A percentile compares a stretch with the other conserved stretches of the same genome.
Conservation (phyloP, 1,139 yeast genomes). For the Suhomyces bokatorum region DNA sequence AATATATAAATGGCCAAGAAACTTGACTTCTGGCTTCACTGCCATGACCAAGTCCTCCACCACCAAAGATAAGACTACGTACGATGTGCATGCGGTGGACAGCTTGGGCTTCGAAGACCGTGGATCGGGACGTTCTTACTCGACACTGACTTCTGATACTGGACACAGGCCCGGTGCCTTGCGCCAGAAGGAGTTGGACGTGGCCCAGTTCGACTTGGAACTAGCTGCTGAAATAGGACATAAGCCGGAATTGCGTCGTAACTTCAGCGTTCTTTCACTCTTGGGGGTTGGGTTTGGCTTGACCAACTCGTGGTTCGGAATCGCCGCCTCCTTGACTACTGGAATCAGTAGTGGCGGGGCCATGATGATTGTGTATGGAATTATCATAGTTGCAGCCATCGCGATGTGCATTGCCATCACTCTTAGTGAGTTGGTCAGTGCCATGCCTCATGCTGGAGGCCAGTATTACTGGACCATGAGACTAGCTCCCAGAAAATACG, state of each 20-base stretch:
- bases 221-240: constrained; percentile 38
- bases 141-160: neutral
- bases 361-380: constrained; percentile 47
- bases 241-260: constrained; percentile 46
- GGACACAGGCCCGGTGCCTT: constrained; percentile 5
- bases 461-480: constrained; percentile 62
- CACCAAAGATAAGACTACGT: constrained; percentile 4
- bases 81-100: constrained; percentile 18
- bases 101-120: constrained; percentile 24
- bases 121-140: neutral
- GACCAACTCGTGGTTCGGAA: constrained; percentile 57
- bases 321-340: constrained; percentile 49
- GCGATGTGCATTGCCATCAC: constrained; percentile 43
- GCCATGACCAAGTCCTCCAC: constrained; percentile 5
- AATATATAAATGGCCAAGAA: neutral
- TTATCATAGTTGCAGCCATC: constrained; percentile 32
- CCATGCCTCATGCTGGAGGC: constrained; percentile 61
- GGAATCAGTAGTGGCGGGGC: constrained; percentile 55
- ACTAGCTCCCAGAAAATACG: constrained; percentile 50
- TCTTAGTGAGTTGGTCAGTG: constrained; percentile 51
- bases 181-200: constrained; percentile 13
- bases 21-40: neutral
- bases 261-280: constrained; percentile 54
- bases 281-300: constrained; percentile 52
- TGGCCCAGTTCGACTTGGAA: constrained; percentile 35